Evolutionary conservation across 2,329 filamentous ascomycete genomes (phyloP), one percentile per base, ranked within the genome.

Genomic region (Diaporthe citriasiana): DNA sequence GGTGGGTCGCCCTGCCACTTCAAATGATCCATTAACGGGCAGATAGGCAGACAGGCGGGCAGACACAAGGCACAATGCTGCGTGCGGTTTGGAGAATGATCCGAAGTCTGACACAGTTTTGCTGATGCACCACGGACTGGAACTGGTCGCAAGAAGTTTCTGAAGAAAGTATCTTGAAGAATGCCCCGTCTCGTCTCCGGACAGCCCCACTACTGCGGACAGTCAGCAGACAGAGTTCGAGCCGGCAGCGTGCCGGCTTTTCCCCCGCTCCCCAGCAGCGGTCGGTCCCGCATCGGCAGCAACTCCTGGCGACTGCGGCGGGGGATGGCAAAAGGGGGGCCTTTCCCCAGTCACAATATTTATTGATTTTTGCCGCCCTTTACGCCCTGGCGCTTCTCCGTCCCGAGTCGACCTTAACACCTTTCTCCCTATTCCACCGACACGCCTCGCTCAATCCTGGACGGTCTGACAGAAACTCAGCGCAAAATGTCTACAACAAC

Each of bases 401-500:
- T 40, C 47, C 15, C 47, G n/a, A 53, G 33, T 68, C 15, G 63
- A 40, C 33, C 47, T 35, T 19, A 35, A 8, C 70, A 53, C 8
- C 30, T 12, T 22, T 35, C n/a, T 25, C 17, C 7, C 47, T 55
- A 35, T 25, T 15, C 30, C 56, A 51, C 25, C 17, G 47, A 17
- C 45, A 45, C 35, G 35, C 35, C 25, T 63, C 15, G 35, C 70
- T 42, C 40, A 27, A 19, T 13, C 27, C 27, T 17, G 25, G 56
- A 7, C 19, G 25, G 13, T n/a, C n/a, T 45, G n/a, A n/a, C 45
- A 71, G 25, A 9, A 63, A 15, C 45, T 4, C 45, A 25, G 70
- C 63, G 19, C 42, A 76, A 51, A 35, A 83, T 82, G 81, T 79
- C 83, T 33, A 81, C 81, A 51, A 80, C 82, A 33, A 80, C 84